Conservation (phyloP, 1,284 basidiomycete species). For the Apiotrichum porosum region DNA sequence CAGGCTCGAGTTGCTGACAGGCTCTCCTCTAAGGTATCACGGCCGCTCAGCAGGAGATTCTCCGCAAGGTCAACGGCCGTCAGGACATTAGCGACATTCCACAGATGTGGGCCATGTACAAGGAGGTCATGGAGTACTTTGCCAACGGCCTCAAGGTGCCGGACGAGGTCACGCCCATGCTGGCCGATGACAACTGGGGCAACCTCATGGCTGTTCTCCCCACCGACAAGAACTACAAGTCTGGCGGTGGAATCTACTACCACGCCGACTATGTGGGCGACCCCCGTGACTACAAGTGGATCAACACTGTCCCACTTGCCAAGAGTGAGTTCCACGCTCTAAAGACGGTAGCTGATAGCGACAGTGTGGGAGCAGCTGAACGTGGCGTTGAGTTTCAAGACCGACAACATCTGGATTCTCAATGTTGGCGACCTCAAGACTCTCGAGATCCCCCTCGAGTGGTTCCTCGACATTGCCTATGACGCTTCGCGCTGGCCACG, state of each 20-base stretch:
- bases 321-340: constrained; percentile 17
- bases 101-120: constrained; percentile 54
- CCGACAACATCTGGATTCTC: constrained; percentile 41
- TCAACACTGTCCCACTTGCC: constrained; percentile 34
- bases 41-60: constrained; percentile 58
- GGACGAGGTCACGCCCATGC: constrained; percentile 16
- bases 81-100: constrained; percentile 54
- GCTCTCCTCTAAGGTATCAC: constrained; percentile 52
- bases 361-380: constrained; percentile 35
- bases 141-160: constrained; percentile 52
- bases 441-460: constrained; percentile 63
- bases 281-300: constrained; percentile 48
- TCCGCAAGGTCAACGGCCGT: constrained; percentile 55
- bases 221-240: constrained; percentile 54
- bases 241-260: constrained; percentile 63
- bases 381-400: constrained; percentile 27
- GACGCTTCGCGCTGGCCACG: constrained; percentile 55
- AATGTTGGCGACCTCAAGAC: constrained; percentile 64
- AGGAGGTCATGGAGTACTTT: constrained; percentile 66
- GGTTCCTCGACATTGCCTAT: constrained; percentile 63
- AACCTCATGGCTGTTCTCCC: constrained; percentile 50
- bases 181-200: constrained; percentile 46
- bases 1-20: neutral
- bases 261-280: constrained; percentile 53
- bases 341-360: too few species aligned